A percentile compares a stretch with the other conserved stretches of the same genome.
Conservation (phyloP, 2,329 filamentous ascomycete species). For the Grosmannia serpens region DNA sequence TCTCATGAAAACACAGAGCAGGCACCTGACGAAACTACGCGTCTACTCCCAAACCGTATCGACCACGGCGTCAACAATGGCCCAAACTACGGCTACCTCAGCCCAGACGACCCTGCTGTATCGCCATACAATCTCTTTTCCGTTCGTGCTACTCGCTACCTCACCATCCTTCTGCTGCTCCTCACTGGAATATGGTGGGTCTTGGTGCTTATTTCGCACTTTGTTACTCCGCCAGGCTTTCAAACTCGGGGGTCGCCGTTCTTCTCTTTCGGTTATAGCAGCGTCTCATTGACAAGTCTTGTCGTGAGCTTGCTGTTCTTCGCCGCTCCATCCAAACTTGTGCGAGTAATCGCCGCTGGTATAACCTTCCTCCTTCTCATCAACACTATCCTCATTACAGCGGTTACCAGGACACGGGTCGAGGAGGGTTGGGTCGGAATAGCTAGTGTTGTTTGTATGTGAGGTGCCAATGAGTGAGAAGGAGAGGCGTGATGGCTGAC, state of each 20-base stretch:
- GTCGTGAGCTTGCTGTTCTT: conserved; percentile 78
- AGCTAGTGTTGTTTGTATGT: conserved; percentile 56
- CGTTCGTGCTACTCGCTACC: conserved; percentile 66
- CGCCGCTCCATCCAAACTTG: conserved; percentile 65
- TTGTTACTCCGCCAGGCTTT: conserved; percentile 80
- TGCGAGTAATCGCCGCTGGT: conserved; percentile 60
- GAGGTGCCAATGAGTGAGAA: neutral
- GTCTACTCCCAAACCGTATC: conserved; percentile 57
- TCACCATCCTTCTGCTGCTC: conserved; percentile 65
- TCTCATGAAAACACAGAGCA: conserved; percentile 1
- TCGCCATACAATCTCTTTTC: conserved; percentile 93
- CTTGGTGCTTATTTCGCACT: conserved; percentile 74
- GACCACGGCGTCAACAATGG: conserved; percentile 23
- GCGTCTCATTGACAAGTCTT: conserved; percentile 64
- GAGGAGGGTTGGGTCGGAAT: conserved; percentile 93
- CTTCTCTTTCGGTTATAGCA: conserved; percentile 76
- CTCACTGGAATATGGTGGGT: conserved; percentile 89
- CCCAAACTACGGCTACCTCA: conserved; percentile 42
- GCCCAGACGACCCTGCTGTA: conserved; percentile 73
- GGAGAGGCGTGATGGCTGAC: neutral
- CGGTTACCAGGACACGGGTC: conserved; percentile 60
- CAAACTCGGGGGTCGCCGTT: conserved; percentile 85
- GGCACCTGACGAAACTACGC: conserved; percentile 37
- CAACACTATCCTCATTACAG: conserved; percentile 68
- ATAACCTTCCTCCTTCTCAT: conserved; percentile 57